Base-by-base conservation (phyloP, 768 basidiomycete genomes). In the Amylocystis lapponica region DNA sequence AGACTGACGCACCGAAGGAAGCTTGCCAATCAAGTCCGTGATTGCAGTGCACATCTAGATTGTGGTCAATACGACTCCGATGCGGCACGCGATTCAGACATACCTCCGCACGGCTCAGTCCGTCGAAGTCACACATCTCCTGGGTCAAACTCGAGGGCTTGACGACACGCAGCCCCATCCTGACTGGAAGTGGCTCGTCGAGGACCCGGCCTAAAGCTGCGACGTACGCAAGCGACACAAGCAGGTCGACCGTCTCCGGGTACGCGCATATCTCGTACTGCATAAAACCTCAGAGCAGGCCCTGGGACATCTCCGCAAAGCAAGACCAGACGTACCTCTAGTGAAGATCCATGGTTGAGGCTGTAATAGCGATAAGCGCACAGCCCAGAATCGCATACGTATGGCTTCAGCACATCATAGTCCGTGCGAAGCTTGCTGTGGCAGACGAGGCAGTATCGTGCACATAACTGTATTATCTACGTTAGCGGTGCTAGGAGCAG, bases 181-280 rank as follows among this genome's bases (percentile, higher is more conserved):
- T 81, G 12, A 76, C 56, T 1, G 80, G 79, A 6, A 82, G 64
- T 10, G 76, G 80, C 13, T 80, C 77, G 10, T 77, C 71, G 38
- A 82, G 60, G 3, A 67, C 67, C 3, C 66, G 62, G 47, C 81
- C 79, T 7, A 63, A 60, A 0, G 81, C 81, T 1, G 81, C 70
- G 16, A 67, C 58, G 51, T 80, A 82, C 0, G 79, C 67, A 6
- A 86, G 64, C 16, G 81, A 81, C 16, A 85, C 71, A 4, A 86
- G 72, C 8, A 86, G 70, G 49, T 87, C 83, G 23, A 86, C 83
- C 0, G 75, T 76, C 33, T 67, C 62, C 0, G 80, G 68, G 48
- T 85, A 84, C 44, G 74, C 73, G 16, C 75, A 65, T 42, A 87
- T 82, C 57, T 87, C 84, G 50, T 85, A 83, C 81, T 85, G 38